Conservation (phyloP, 306 rosid genomes). For the Styphnolobium japonicum region DNA sequence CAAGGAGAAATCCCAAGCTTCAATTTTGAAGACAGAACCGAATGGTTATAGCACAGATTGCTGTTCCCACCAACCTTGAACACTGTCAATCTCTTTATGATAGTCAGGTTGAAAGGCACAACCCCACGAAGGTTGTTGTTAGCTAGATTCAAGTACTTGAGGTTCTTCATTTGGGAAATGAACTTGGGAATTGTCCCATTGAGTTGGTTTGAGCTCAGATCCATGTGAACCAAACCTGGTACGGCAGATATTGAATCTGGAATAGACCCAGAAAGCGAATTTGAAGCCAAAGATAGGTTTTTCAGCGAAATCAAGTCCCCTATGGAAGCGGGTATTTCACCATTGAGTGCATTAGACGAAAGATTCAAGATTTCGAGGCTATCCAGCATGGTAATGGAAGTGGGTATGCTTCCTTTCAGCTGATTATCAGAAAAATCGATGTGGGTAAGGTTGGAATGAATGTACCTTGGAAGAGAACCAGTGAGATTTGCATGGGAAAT, state of each 20-base stretch:
- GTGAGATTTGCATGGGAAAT: slow-evolving; percentile 78
- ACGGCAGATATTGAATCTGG: slow-evolving; percentile 77
- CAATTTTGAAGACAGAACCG: slow-evolving; percentile 70
- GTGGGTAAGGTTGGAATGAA: slow-evolving; percentile 65
- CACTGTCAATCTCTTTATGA: slow-evolving; percentile 49
- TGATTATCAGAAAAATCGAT: slow-evolving; percentile 71
- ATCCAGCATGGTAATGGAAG: slow-evolving; percentile 63
- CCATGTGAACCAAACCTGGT: slow-evolving; percentile 61
- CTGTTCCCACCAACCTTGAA: slow-evolving; percentile 69
- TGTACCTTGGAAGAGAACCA: slow-evolving; percentile 60
- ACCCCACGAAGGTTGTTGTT: slow-evolving; percentile 72
- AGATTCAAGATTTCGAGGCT: slow-evolving; percentile 60
- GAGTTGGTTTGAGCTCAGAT: slow-evolving; percentile 88
- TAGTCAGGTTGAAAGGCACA: slow-evolving; percentile 66
- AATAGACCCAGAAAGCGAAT: slow-evolving; percentile 70
- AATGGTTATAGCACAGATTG: slow-evolving; percentile 72
- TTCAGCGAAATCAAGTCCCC: slow-evolving; percentile 70
- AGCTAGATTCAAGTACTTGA: slow-evolving; percentile 78
- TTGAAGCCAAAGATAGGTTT: slow-evolving; percentile 65
- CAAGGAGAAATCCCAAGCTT: slow-evolving; percentile 91
- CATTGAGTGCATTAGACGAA: slow-evolving; percentile 54
- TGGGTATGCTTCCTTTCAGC: slow-evolving; percentile 64
- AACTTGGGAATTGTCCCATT: slow-evolving; percentile 84
- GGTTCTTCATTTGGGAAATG: slow-evolving; percentile 63
- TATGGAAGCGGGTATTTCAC: slow-evolving; percentile 66